Base-by-base conservation (phyloP, 2,329 filamentous ascomycete genomes). In the Herpotrichia juniperi region DNA sequence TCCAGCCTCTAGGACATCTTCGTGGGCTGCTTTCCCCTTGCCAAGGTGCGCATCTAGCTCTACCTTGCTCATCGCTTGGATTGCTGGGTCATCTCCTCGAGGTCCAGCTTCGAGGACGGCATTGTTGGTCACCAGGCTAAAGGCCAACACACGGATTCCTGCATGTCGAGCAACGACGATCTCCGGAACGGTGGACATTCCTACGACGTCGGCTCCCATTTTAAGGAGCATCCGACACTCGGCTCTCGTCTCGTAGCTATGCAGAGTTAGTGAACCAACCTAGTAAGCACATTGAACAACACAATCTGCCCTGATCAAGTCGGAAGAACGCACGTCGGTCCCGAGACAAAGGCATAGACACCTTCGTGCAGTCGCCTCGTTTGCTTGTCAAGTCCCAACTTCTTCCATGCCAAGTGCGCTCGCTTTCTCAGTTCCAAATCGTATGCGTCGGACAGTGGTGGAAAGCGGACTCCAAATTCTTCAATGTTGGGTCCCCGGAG, bases 151-250 rank as follows among this genome's bases (percentile, higher is more conserved):
- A 24, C 81, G 76, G 60, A 88, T 79, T n/a, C 82, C 83, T 48
- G 78, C 81, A 67, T 89, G 86, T 57, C 86, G 78, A 26, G 86
- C 86, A 14, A 86, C 83, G 44, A 88, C 81, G 46, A 88, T 86
- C 64, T 89, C 86, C 7, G 86, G 86, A 24, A 88, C 85, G 0
- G 86, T 88, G 26, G 83, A 87, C 86, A 89, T 88, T 12, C 86
- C 86, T 1, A 88, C 86, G n/a, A 88, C 75, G 63, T 88, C 86
- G n/a, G 84, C 85, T 6, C 86, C 85, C 6, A 87, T 71, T 42
- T 76, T 76, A 32, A 78, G 78, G 53, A 88, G 75, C 79, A 87
- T 81, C 16, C 85, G 79, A 63, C 84, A 87, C 66, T 88, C 85
- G 1, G 85, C 84, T 54, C 86, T 76, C 2, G 85, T 88, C 66